Base-by-base conservation (phyloP, 2,329 filamentous ascomycete species). In the Stylonectria norvegica region DNA sequence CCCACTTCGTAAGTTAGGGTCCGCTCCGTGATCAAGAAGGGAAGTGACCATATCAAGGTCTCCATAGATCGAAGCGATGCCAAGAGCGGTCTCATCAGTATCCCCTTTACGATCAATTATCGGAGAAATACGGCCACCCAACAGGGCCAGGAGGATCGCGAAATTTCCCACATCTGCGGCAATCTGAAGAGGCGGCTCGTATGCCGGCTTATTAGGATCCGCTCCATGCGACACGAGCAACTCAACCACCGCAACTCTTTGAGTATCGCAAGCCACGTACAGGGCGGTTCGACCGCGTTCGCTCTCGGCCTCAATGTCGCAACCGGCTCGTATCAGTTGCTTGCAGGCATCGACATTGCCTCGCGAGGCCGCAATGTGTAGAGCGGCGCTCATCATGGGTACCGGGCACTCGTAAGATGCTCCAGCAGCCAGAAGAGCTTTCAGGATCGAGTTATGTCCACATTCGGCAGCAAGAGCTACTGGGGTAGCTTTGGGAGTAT, bases 1-100 rank as follows among this genome's bases (percentile, higher is more conserved):
- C 16, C 47, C 40, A 17, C 43, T 47, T 15, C 44, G 25, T 3
- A 48, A 33, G 17, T 52, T 48, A 2, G 42, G 39, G 18, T 53
- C 49, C n/a, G 49, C 50, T 20, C 47, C 50, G n/a, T 50, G 42
- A 11, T 50, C 42, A 17, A 53, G 25, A n/a, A 53, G 42, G 15
- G 17, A 43, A 20, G 32, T 50, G 18, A 50, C 33, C 12, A 52
- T 45, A 5, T 42, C 43, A 2, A 44, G 8, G 22, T 45, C 41
- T 4, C 47, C 44, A 25, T 27, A 31, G 16, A 4, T 27, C 5
- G 34, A 23, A 1, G 47, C 47, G 5, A 50, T 48, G 10, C 48
- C 43, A 5, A 49, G 48, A 5, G 48, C 35, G 7, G 48, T 49
- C 11, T 40, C 40, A 5, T 39, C 30, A 6, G 15, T 37, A 3